These are phyloP conservation scores for Grosmannia serpens DNA, from an alignment of 2,329 filamentous ascomycete genomes.

Conservation along the genomic window DNA sequence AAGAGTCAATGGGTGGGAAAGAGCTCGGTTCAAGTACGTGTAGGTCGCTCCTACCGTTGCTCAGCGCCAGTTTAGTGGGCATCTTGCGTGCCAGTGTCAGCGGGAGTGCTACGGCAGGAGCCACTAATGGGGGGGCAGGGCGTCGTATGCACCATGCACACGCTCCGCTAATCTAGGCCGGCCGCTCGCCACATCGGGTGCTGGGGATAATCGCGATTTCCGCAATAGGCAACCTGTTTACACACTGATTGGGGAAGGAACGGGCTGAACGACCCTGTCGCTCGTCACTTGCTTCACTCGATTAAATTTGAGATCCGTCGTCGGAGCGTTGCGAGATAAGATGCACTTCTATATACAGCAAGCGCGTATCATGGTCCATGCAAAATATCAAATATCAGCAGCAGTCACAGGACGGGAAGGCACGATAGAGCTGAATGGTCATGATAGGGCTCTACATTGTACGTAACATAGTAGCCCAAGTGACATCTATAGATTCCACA, in stretches of 20 bases:
- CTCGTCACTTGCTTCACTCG: too few species aligned
- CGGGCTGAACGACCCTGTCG: not conserved
- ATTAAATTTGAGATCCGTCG: too few species aligned
- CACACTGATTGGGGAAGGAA: not conserved
- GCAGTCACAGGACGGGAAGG: too few species aligned
- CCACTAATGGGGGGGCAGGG: not conserved
- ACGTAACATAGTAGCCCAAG: too few species aligned
- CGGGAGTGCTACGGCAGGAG: not conserved
- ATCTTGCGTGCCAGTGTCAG: not conserved
- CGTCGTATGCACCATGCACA: not conserved
- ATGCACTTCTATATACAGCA: too few species aligned
- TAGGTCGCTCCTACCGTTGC: not conserved
- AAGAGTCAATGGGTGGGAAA: not conserved
- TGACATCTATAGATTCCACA: too few species aligned
- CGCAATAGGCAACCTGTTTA: not conserved
- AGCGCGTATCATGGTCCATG: too few species aligned
- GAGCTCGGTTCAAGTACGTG: not conserved
- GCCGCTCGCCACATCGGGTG: not conserved
- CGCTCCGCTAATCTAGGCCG: not conserved
- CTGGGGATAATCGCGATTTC: not conserved
- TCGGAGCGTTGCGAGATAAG: too few species aligned
- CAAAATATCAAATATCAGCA: too few species aligned
- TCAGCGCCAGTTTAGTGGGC: not conserved
- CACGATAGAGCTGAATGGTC: too few species aligned
- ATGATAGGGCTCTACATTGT: too few species aligned